These are phyloP conservation scores for Nepenthes alata DNA, from an alignment of 179 eudicot species.

Conservation along the genomic window DNA sequence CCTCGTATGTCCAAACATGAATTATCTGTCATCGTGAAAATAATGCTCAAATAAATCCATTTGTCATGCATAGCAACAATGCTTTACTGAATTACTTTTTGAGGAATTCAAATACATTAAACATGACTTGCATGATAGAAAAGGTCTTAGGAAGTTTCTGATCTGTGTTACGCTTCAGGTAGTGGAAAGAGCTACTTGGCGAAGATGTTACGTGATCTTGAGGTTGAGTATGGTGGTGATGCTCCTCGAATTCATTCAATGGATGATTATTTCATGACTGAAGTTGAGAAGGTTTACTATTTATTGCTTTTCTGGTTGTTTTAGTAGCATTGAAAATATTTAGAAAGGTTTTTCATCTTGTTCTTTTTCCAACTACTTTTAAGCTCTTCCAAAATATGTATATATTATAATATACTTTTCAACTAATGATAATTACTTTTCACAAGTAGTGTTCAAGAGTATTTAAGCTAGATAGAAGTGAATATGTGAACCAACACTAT, in stretches of 20 bases:
- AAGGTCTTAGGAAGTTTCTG: not conserved
- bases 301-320: not conserved
- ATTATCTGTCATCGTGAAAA: too few species aligned
- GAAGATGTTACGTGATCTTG: conserved; percentile 81
- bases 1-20: too few species aligned
- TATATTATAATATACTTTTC: not conserved
- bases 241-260: conserved; percentile 97
- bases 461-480: not conserved
- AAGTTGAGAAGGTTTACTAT: conserved; percentile 81
- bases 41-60: too few species aligned
- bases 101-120: not conserved
- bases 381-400: too few species aligned
- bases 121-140: not conserved
- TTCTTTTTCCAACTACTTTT: too few species aligned
- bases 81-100: too few species aligned
- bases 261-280: conserved; percentile 98
- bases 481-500: conserved; percentile 2
- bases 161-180: conserved; percentile 31
- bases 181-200: conserved; percentile 99
- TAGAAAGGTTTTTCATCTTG: not conserved
- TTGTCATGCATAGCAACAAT: too few species aligned
- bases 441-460: not conserved
- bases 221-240: conserved; percentile 87
- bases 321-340: not conserved
- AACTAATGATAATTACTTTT: not conserved